Evolutionary conservation across 148 eudicot genomes (phyloP), one percentile per base, ranked within the genome.

Genomic region (Silene conica): DNA sequence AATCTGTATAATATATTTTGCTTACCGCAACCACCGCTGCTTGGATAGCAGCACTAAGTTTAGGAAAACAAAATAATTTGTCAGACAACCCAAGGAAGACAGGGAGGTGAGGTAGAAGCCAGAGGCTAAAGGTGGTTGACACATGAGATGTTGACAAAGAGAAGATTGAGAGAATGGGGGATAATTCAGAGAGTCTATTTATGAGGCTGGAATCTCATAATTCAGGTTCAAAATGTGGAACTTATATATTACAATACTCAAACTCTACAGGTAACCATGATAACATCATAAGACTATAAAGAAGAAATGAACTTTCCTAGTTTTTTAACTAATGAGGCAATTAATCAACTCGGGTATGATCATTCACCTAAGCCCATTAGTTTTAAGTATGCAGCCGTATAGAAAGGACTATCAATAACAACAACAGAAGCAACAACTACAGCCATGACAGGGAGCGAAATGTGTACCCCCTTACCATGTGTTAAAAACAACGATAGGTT

Each of bases 101-200:
- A 31, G 48, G 48, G 22, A 65, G 50, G 69, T 18, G 69, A 23
- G 16, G 34, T 18, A 61, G 16, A 61, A 23, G 25, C 16, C 15
- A 61, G 69, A 65, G 69, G 50, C 69, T 34, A 65, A 34, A 65
- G 69, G 22, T 38, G 5, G 68, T 11, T 41, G 20, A 11, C n/a
- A 65, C 69, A 65, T 8, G 8, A 34, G 22, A 65, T 31, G 69
- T 3, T 34, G 2, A 22, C 18, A 1, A 16, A 64, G 69, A 65
- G 45, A 34, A 43, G 67, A 63, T 28, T 28, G n/a, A 63, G 19
- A 31, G 43, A 8, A 26, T n/a, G 67, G 45, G 67, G 45, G 34
- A 31, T 6, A 38, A 65, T 34, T 34, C 50, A 26, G 28, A 26
- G 67, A 31, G 48, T 21, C 22, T 18, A 65, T 65, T 41, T 6